These are phyloP conservation scores for Yamadazyma phyllophila DNA, from an alignment of 805 yeast genomes.

Conservation along the genomic window DNA sequence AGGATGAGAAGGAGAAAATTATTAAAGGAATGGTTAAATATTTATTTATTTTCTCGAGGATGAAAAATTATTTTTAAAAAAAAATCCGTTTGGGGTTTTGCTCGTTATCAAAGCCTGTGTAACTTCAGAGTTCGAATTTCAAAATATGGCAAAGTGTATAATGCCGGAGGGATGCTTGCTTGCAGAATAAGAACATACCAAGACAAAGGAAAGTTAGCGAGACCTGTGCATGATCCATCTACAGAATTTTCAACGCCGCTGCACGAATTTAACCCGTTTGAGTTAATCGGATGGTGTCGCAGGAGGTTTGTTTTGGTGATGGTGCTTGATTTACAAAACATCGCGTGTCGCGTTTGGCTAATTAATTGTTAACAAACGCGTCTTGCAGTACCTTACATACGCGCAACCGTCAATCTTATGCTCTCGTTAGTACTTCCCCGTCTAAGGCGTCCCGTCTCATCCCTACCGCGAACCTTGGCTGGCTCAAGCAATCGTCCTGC, in stretches of 20 bases:
- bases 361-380: slow-evolving; percentile 1
- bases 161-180: neutral
- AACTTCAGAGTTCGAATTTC: neutral
- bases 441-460: too few species aligned
- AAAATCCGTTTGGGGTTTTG: neutral
- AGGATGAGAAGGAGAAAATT: slow-evolving; percentile 1
- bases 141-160: neutral
- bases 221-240: neutral
- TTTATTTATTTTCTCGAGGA: slow-evolving; percentile 2
- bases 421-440: too few species aligned
- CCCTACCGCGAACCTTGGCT: too few species aligned
- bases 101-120: neutral
- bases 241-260: neutral
- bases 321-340: neutral
- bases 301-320: slow-evolving; percentile 8
- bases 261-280: slow-evolving; percentile 7
- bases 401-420: neutral
- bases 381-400: neutral
- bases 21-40: slow-evolving; percentile 2
- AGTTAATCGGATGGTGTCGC: slow-evolving; percentile 8
- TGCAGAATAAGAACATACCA: neutral
- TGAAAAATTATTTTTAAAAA: neutral
- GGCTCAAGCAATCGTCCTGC: too few species aligned
- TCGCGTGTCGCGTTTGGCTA: slow-evolving; percentile 8
- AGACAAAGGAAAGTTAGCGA: neutral